Evolutionary conservation across 1,284 basidiomycete species (phyloP).

Genomic region (Heimioporus punctisporus): DNA sequence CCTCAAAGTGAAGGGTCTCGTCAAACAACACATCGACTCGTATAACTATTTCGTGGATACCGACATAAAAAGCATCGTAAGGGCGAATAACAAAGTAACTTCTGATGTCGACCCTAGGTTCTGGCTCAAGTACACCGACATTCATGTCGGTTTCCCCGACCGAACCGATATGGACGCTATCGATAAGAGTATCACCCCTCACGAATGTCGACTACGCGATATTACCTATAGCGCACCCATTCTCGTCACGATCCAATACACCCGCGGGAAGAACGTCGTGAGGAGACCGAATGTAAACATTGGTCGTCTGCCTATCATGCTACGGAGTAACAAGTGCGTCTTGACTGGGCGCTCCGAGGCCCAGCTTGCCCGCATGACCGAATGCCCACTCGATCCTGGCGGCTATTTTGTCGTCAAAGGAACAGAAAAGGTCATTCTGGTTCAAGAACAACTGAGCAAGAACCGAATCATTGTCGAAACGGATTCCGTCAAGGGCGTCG

Average conservation of each 20-base stretch:
- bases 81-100: constrained; percentile 91
- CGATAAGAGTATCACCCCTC: constrained; percentile 90
- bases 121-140: constrained; percentile 97
- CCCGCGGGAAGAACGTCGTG: constrained; percentile 90
- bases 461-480: constrained; percentile 99
- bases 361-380: constrained; percentile 90
- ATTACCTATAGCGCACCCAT: constrained; percentile 97
- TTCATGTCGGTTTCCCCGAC: constrained; percentile 90
- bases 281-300: constrained; percentile 87
- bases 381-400: constrained; percentile 98
- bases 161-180: constrained; percentile 84
- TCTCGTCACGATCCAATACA: constrained; percentile 96
- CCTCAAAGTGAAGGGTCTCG: constrained; percentile 96
- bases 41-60: constrained; percentile 99
- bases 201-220: constrained; percentile 97
- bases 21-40: constrained; percentile 99
- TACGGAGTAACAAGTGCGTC: constrained; percentile 94
- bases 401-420: constrained; percentile 99
- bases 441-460: constrained; percentile 99
- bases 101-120: constrained; percentile 98
- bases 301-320: constrained; percentile 96
- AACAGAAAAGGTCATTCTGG: constrained; percentile 99
- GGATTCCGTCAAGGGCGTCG: constrained; percentile 88
- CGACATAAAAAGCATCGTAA: constrained; percentile 96
- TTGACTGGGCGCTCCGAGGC: constrained; percentile 79